A percentile compares a stretch with the other conserved stretches of the same genome.
phyloP scores from a whole-genome alignment of 2,329 filamentous ascomycete species.

The Ophiostoma quercus region DNA sequence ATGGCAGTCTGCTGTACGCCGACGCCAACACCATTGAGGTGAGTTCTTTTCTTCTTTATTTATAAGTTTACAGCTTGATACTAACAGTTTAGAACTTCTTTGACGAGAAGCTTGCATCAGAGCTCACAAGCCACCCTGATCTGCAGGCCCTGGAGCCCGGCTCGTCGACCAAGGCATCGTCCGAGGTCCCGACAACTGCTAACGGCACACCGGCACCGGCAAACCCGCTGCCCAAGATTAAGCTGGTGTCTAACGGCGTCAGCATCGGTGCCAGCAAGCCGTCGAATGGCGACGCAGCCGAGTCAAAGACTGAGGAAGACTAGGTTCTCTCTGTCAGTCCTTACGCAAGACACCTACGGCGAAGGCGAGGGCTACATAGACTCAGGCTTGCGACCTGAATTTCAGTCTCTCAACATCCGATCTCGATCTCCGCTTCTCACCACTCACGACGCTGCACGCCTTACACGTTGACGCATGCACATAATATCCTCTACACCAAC shows the following conservation, averaged over 20 bases:
- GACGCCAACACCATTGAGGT: constrained; percentile 94
- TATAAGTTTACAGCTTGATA: neutral
- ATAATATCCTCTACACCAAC: neutral
- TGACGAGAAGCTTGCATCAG: constrained; percentile 45
- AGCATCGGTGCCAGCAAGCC: constrained; percentile 20
- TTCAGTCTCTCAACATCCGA: neutral
- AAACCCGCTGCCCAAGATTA: constrained; percentile 28
- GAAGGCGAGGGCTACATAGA: neutral
- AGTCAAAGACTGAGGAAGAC: constrained; percentile 19
- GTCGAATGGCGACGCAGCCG: constrained; percentile 18
- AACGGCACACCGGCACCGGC: constrained; percentile 30
- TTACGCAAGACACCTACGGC: too few relatives aligned
- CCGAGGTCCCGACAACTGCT: constrained; percentile 38
- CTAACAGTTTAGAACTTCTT: constrained; percentile 49
- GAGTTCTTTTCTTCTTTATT: constrained; percentile 37
- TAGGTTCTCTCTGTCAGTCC: neutral
- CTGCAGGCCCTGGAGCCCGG: constrained; percentile 30
- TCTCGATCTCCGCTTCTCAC: neutral
- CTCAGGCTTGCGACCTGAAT: neutral
- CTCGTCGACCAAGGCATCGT: constrained; percentile 36
- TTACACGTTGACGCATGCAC: neutral
- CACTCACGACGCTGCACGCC: neutral
- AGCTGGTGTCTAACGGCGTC: constrained; percentile 29
- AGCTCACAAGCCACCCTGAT: constrained; percentile 28
- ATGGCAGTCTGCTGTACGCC: constrained; percentile 82